A percentile compares a stretch with the other conserved stretches of the same genome.
These are phyloP conservation scores for Silybum marianum DNA, from an alignment of 129 eudicot genomes.

Conservation along the genomic window DNA sequence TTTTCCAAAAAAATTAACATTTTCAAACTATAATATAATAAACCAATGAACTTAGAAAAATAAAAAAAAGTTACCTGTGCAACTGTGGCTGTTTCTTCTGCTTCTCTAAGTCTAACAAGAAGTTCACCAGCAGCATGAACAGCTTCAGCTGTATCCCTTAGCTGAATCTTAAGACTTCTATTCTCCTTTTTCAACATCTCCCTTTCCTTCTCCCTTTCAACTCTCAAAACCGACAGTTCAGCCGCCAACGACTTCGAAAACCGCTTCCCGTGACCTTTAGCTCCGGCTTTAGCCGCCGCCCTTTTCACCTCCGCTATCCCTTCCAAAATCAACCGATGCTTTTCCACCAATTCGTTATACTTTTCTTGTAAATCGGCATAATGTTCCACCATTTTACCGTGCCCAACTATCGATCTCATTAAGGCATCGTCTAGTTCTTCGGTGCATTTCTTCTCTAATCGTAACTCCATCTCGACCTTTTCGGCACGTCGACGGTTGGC, in stretches of 20 bases:
- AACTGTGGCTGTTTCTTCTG: constrained; percentile 73
- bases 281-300: constrained; percentile 90
- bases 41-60: no score
- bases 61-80: constrained; percentile 65
- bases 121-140: constrained; percentile 99
- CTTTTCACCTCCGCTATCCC: constrained; percentile 77
- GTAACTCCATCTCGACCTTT: constrained; percentile 67
- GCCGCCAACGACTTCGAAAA: constrained; percentile 77
- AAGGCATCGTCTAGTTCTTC: constrained; percentile 91
- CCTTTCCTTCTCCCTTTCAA: constrained; percentile 77
- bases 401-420: constrained; percentile 65
- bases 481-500: constrained; percentile 72
- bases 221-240: constrained; percentile 82
- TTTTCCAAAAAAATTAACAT: not conserved
- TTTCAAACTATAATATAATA: no score
- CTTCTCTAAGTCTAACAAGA: constrained; percentile 84
- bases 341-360: constrained; percentile 63
- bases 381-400: constrained; percentile 89
- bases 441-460: constrained; percentile 74
- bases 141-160: constrained; percentile 94
- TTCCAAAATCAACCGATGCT: constrained; percentile 66
- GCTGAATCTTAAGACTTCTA: constrained; percentile 57
- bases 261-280: constrained; percentile 79
- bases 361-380: constrained; percentile 87
- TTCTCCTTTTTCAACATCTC: constrained; percentile 81